Evolutionary conservation across 192 early-diverging fungal species (phyloP).

Genomic region (Physocladia obscura): DNA sequence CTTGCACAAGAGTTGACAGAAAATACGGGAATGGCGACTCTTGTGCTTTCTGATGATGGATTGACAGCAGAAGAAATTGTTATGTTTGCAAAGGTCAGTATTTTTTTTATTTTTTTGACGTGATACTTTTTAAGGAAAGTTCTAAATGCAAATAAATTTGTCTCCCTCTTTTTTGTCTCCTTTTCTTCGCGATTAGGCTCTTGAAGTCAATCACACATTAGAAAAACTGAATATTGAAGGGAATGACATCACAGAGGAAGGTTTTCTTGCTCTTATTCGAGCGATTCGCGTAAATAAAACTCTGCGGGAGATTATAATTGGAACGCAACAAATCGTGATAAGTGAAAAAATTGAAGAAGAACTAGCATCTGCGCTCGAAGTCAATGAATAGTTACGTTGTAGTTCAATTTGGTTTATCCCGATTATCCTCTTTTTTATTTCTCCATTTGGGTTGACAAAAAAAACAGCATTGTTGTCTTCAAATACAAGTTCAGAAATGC

Average conservation of each 20-base stretch:
- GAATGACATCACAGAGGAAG: constrained; percentile 46
- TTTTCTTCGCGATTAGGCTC: not conserved
- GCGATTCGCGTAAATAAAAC: constrained; percentile 37
- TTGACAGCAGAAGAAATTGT: constrained; percentile 9
- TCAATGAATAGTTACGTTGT: not conserved
- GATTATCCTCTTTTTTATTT: not conserved
- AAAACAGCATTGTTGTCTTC: not conserved
- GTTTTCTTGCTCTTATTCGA: constrained; percentile 39
- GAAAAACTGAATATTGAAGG: constrained; percentile 36
- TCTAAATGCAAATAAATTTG: too few species aligned
- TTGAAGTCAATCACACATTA: constrained; percentile 34
- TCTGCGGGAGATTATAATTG: constrained; percentile 39
- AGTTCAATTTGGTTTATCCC: not conserved
- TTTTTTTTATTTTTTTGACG: not conserved
- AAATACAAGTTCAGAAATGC: not conserved
- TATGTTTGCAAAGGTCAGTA: not conserved
- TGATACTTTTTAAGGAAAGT: too few species aligned
- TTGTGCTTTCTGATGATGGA: constrained; percentile 3
- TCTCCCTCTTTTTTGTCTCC: not conserved
- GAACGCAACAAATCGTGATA: constrained; percentile 19
- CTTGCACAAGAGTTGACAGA: not conserved
- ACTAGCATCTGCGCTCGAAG: not conserved
- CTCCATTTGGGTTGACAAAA: too few species aligned
- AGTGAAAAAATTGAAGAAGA: not conserved
- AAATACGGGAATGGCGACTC: not conserved